phyloP scores from a whole-genome alignment of 805 yeast genomes.

The Tetrapisispora iriomotensis region DNA sequence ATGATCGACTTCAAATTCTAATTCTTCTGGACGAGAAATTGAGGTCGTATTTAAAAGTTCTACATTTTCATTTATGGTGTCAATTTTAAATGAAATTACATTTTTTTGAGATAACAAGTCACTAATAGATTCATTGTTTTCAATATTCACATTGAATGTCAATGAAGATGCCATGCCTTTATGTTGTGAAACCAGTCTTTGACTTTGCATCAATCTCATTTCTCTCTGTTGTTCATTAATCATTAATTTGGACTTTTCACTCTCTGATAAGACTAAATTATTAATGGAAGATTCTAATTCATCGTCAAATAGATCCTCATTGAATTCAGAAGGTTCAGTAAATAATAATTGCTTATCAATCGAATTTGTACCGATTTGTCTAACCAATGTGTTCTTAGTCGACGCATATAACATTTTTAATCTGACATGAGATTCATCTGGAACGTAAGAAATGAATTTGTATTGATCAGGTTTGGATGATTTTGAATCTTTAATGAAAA shows the following conservation, averaged over 20 bases:
- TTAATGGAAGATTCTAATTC: constrained; percentile 4
- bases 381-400: constrained; percentile 64
- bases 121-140: constrained; percentile 10
- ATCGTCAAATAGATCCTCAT: constrained; percentile 8
- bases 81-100: constrained; percentile 43
- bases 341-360: constrained; percentile 28
- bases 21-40: constrained; percentile 22
- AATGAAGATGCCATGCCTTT: constrained; percentile 20
- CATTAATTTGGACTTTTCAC: constrained; percentile 19
- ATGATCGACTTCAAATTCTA: constrained; percentile 31
- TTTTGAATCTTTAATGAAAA: constrained; percentile 35
- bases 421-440: constrained; percentile 74
- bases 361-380: constrained; percentile 54
- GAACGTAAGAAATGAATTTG: constrained; percentile 73
- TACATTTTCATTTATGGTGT: constrained; percentile 39
- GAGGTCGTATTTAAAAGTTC: constrained; percentile 26
- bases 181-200: constrained; percentile 23
- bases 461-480: constrained; percentile 14
- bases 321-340: constrained; percentile 28
- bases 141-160: constrained; percentile 15
- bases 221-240: constrained; percentile 23
- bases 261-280: constrained; percentile 16
- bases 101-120: constrained; percentile 31
- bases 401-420: constrained; percentile 92
- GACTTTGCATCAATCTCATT: constrained; percentile 15